A percentile compares a stretch with the other conserved stretches of the same genome.
Evolutionary conservation across 2,329 filamentous ascomycete species (phyloP).

Genomic region (Shiraia sp.): DNA sequence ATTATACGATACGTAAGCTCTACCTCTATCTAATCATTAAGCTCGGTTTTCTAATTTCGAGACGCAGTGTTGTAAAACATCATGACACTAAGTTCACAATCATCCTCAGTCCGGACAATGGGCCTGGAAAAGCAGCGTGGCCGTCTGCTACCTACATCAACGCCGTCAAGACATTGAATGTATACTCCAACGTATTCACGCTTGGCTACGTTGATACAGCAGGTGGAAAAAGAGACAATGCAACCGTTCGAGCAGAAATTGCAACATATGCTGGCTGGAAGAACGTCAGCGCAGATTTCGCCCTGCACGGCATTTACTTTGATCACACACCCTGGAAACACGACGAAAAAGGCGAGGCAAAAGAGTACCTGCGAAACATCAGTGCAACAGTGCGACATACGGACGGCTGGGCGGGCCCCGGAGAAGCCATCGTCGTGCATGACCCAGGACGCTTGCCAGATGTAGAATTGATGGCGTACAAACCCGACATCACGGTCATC

Average conservation of each 20-base stretch:
- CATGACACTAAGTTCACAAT: slow-evolving; percentile 54
- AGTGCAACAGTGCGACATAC: slow-evolving; percentile 21
- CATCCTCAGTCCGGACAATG: slow-evolving; percentile 52
- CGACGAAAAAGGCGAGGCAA: slow-evolving; percentile 3
- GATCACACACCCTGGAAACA: slow-evolving; percentile 50
- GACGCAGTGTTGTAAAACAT: slow-evolving; percentile 26
- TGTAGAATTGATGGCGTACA: slow-evolving; percentile 13
- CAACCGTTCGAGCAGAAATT: slow-evolving; percentile 45
- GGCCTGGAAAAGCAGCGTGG: slow-evolving; percentile 47
- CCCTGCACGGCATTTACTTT: slow-evolving; percentile 55
- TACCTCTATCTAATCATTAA: background rate
- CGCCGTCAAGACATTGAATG: slow-evolving; percentile 46
- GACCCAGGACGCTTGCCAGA: slow-evolving; percentile 26
- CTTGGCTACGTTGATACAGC: slow-evolving; percentile 56
- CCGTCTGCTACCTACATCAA: slow-evolving; percentile 49
- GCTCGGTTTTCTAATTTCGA: background rate
- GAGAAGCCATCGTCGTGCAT: slow-evolving; percentile 19
- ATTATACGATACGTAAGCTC: slow-evolving; percentile 21
- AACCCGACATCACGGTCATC: slow-evolving; percentile 26
- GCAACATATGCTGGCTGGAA: slow-evolving; percentile 53
- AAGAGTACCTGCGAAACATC: slow-evolving; percentile 27
- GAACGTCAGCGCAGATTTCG: slow-evolving; percentile 33
- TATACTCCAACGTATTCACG: slow-evolving; percentile 52
- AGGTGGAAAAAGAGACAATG: slow-evolving; percentile 38
- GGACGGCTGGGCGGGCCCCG: slow-evolving; percentile 16